phyloP scores from a whole-genome alignment of 164 flowering plant genomes.

The Kalanchoe fedtschenkoi region DNA sequence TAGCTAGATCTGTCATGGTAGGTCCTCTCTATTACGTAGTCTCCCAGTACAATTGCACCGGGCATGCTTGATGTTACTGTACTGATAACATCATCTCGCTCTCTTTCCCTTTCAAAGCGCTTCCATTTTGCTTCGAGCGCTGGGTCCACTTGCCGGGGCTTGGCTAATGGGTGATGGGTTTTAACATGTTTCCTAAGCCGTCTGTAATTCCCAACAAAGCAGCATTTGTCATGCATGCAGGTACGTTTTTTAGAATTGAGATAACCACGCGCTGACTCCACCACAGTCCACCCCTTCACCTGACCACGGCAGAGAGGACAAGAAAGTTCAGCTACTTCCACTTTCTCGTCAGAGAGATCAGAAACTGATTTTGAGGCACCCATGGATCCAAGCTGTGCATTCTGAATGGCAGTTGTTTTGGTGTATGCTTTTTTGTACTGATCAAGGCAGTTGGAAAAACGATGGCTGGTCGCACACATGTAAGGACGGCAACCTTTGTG shows the following conservation, averaged over 20 bases:
- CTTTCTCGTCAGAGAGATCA: neutral
- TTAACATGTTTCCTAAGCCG: slow-evolving; percentile 8
- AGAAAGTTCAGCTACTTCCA: neutral
- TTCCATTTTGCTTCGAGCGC: neutral
- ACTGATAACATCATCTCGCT: slow-evolving; percentile 3
- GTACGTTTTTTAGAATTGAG: slow-evolving; percentile 23
- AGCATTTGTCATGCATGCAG: slow-evolving; percentile 20
- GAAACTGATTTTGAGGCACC: too few relatives aligned
- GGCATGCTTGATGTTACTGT: slow-evolving; percentile 28
- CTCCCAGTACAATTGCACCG: slow-evolving; percentile 40
- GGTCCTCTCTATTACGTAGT: slow-evolving; percentile 51
- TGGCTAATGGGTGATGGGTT: slow-evolving; percentile 2
- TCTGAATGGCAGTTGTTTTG: too few relatives aligned
- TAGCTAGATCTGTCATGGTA: too few relatives aligned
- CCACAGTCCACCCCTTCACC: slow-evolving; percentile 14
- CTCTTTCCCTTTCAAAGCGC: neutral
- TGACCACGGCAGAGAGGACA: slow-evolving; percentile 30
- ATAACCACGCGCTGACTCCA: slow-evolving; percentile 18
- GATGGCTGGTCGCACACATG: slow-evolving; percentile 22
- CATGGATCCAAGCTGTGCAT: too few relatives aligned
- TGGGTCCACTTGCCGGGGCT: slow-evolving; percentile 2
- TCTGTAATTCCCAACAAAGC: neutral
- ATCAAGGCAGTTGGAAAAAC: slow-evolving; percentile 8
- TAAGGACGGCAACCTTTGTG: slow-evolving; percentile 25
- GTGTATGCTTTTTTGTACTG: neutral